Base-by-base conservation (phyloP, 1,139 yeast genomes). In the Blastobotrys capitulatus region DNA sequence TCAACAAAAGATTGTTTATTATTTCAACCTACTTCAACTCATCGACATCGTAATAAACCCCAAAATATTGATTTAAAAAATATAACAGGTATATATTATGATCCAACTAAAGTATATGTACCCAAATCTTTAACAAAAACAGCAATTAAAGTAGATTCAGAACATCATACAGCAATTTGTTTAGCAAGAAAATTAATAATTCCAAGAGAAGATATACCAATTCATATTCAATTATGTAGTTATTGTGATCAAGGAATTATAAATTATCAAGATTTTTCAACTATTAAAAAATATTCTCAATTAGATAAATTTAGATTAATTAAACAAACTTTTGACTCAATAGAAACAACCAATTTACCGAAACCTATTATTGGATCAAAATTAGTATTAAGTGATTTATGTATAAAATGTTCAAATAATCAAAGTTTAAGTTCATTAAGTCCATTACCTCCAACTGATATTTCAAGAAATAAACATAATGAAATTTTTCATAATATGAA, bases 91-190 rank as follows among this genome's bases (percentile, higher is more conserved):
- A 15, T 20, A 22, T 36, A 13, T 34, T 39, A 39, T 29, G 41
- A 45, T 12, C 34, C 15, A 13, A 41, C 2, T 4, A 6, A 9
- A 32, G 26, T 29, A 2, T 10, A 36, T 18, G n/a, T 42, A 13
- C 49, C 49, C n/a, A 15, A 22, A 4, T 45, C 46, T 31, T 37
- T 46, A 25, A 39, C 20, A 32, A 31, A 42, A 15, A 46, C 49
- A 15, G 46, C 49, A 1, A 34, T 46, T 1, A 10, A 42, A 22
- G 27, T 46, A 7, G 49, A 46, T 41, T 25, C 7, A 9, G 15
- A 29, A 12, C 27, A 46, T 19, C n/a, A 34, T n/a, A 41, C 41
- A 9, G 46, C 46, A 15, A 35, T 46, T 13, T 46, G 49, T 32
- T 9, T 46, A 7, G 49, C 46, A 6, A 31, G 42, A 16, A 37